These are phyloP conservation scores for Xylaria bambusicola DNA, from an alignment of 495 filamentous ascomycete genomes.

Conservation along the genomic window DNA sequence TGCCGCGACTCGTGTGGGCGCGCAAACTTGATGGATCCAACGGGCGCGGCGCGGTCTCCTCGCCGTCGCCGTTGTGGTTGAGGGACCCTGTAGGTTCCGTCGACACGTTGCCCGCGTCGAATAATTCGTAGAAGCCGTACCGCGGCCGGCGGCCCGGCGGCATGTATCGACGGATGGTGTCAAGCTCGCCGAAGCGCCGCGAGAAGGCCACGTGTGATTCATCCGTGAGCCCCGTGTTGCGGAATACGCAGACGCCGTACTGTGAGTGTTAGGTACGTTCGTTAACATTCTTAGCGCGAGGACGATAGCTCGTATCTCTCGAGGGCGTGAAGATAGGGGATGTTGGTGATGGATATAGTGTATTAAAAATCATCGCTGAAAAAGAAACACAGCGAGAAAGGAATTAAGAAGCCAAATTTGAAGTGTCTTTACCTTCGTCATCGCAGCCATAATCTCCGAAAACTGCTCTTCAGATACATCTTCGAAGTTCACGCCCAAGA, in stretches of 20 bases:
- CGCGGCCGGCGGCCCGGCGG: conserved; percentile 47
- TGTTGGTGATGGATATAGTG: no score
- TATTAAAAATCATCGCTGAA: no score
- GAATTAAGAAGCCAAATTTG: not conserved
- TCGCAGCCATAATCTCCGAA: conserved; percentile 46
- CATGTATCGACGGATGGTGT: conserved; percentile 60
- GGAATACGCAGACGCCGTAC: conserved; percentile 61
- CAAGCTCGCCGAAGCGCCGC: conserved; percentile 57
- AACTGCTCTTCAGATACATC: conserved; percentile 49
- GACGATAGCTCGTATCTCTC: no score
- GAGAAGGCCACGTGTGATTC: conserved; percentile 56
- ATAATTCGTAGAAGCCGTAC: conserved; percentile 52
- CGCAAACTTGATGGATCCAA: conserved; percentile 43
- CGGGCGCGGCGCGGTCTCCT: conserved; percentile 27
- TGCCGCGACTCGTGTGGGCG: conserved; percentile 50
- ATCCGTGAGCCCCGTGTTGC: conserved; percentile 54
- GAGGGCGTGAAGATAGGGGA: no score
- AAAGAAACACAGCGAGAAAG: not conserved
- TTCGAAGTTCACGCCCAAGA: conserved; percentile 53
- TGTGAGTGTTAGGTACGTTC: no score
- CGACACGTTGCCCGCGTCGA: conserved; percentile 62
- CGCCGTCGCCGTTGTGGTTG: no score
- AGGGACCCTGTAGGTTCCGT: no score
- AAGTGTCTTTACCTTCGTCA: conserved; percentile 46
- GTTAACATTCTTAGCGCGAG: not conserved